A percentile compares a stretch with the other conserved stretches of the same genome.
Evolutionary conservation across 2,329 filamentous ascomycete species (phyloP).

Genomic region (Exophiala lecanii-corni): DNA sequence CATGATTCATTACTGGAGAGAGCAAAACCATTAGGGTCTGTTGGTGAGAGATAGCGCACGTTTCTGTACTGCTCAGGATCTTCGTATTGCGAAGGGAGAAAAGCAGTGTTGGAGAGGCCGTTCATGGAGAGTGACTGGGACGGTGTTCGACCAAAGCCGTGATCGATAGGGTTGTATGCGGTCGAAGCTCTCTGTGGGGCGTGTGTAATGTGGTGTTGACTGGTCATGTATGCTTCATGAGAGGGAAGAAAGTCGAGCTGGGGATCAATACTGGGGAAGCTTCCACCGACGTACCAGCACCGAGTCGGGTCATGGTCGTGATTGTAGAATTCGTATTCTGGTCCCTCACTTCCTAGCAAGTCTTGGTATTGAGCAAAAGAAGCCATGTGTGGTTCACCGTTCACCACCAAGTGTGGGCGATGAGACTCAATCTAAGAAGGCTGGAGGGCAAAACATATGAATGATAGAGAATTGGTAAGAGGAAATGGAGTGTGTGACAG

Average conservation of each 20-base stretch:
- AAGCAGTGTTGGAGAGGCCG: conserved; percentile 4
- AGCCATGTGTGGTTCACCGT: conserved; percentile 6
- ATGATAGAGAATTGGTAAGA: neutral
- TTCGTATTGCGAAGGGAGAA: conserved; percentile 1
- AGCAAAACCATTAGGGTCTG: conserved; percentile 11
- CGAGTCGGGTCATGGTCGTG: neutral
- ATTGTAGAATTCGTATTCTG: conserved; percentile 7
- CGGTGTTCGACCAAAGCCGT: conserved; percentile 14
- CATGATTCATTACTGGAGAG: conserved; percentile 17
- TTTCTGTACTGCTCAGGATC: conserved; percentile 11
- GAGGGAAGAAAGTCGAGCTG: conserved; percentile 4
- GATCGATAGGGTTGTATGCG: conserved; percentile 14
- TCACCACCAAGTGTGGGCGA: neutral
- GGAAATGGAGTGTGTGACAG: neutral
- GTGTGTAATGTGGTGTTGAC: conserved; percentile 1
- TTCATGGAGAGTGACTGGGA: neutral
- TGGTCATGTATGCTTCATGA: conserved; percentile 5
- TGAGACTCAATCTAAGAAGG: neutral
- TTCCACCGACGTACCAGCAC: neutral
- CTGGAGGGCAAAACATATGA: neutral
- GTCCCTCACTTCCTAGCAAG: conserved; percentile 9
- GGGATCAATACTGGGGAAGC: conserved; percentile 4
- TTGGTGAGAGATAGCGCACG: conserved; percentile 18
- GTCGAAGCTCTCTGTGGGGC: conserved; percentile 1
- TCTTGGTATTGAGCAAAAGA: conserved; percentile 10